Evolutionary conservation across 1,284 basidiomycete species (phyloP).

Genomic region (Rhodotorula sp.): DNA sequence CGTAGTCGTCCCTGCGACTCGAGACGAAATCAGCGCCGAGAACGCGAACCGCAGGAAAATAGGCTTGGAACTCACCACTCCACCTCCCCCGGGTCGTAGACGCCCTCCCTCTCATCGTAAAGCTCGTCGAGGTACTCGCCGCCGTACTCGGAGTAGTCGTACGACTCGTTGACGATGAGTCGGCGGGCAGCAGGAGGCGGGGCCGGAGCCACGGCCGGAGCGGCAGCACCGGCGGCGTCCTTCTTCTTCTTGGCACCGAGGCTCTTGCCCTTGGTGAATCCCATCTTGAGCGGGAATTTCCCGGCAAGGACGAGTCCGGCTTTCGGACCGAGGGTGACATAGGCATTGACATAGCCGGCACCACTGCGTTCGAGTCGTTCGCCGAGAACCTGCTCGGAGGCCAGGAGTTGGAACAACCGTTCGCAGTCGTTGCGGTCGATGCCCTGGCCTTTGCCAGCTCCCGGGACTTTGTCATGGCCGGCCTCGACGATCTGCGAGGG

Average conservation of each 20-base stretch:
- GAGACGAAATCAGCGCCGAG: too few relatives aligned
- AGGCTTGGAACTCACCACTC: constrained; percentile 9
- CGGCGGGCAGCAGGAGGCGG: not conserved
- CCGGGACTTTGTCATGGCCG: constrained; percentile 55
- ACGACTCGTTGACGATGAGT: constrained; percentile 24
- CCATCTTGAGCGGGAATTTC: constrained; percentile 40
- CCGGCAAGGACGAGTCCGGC: constrained; percentile 29
- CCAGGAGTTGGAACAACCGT: constrained; percentile 63
- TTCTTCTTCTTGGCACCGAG: not conserved
- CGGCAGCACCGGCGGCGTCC: constrained; percentile 20
- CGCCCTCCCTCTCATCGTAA: constrained; percentile 25
- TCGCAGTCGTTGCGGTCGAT: constrained; percentile 60
- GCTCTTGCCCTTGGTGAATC: constrained; percentile 16
- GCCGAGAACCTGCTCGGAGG: constrained; percentile 53
- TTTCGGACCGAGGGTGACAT: constrained; percentile 48
- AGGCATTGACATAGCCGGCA: constrained; percentile 50
- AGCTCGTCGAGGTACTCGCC: constrained; percentile 23
- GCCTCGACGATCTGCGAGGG: constrained; percentile 53
- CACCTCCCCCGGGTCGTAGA: constrained; percentile 27
- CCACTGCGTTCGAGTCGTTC: constrained; percentile 48
- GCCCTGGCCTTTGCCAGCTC: constrained; percentile 60
- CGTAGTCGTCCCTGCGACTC: constrained; percentile 8
- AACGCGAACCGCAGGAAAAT: too few relatives aligned
- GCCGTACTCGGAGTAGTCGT: constrained; percentile 30
- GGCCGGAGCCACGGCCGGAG: not conserved